Evolutionary conservation across 176 grass and related monocot genomes (phyloP).

Genomic region (Elymus sibiricus): DNA sequence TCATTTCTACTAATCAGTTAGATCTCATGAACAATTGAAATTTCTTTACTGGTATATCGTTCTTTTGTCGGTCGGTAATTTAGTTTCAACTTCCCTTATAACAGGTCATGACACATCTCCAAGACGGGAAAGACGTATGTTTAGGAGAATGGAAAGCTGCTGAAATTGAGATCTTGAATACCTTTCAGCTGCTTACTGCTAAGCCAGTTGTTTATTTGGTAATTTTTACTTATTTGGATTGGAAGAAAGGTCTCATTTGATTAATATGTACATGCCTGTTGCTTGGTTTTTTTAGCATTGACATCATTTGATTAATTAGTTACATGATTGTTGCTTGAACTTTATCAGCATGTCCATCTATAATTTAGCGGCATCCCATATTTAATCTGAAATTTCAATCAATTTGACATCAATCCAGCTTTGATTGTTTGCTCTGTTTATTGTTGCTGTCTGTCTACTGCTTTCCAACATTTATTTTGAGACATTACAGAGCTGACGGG

Average conservation of each 20-base stretch:
- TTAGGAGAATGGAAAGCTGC: conserved; percentile 93
- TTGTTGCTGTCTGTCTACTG: neutral
- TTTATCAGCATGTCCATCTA: too few species aligned
- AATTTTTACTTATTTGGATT: neutral
- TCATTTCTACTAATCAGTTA: conserved; percentile 2
- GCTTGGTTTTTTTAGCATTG: too few species aligned
- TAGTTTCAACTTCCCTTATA: conserved; percentile 1
- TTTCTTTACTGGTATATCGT: neutral
- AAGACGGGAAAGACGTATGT: conserved; percentile 78
- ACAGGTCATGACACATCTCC: conserved; percentile 62
- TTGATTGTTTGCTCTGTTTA: neutral
- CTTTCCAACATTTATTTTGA: neutral
- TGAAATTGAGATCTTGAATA: conserved; percentile 95
- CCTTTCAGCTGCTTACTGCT: conserved; percentile 84
- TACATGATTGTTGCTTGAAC: neutral
- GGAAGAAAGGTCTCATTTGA: neutral
- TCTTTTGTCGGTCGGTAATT: neutral
- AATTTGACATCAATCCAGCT: neutral
- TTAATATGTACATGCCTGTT: neutral
- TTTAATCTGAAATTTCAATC: neutral
- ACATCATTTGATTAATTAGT: neutral
- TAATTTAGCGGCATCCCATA: neutral
- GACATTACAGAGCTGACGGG: neutral
- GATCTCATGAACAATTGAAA: neutral
- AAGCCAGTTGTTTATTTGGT: conserved; percentile 98